A percentile compares a stretch with the other conserved stretches of the same genome.
phyloP scores from a whole-genome alignment of 2,329 filamentous ascomycete species.

The Botryotinia calthae region DNA sequence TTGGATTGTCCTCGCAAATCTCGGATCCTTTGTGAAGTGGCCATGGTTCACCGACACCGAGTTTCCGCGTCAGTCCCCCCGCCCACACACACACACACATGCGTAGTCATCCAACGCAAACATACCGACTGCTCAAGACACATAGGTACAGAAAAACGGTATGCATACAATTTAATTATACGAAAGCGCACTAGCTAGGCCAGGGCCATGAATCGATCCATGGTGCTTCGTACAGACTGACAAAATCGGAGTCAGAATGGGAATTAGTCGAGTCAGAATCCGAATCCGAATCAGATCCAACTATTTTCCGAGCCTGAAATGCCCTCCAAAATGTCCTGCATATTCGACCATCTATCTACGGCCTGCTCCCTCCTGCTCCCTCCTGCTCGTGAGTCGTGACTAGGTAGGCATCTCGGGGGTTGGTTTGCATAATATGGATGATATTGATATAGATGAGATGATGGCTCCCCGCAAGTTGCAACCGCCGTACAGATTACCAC shows the following conservation, averaged over 20 bases:
- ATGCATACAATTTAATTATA: background rate
- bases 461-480: background rate
- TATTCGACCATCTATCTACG: background rate
- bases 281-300: no score
- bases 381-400: background rate
- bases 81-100: background rate
- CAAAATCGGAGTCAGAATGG: no score
- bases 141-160: constrained; percentile 7
- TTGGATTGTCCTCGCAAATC: background rate
- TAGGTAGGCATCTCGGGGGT: background rate
- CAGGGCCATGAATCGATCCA: background rate
- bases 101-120: background rate
- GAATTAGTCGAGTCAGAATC: no score
- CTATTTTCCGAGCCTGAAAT: background rate
- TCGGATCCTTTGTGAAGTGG: background rate
- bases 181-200: background rate
- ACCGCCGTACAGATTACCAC: background rate
- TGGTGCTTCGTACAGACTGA: background rate
- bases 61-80: background rate
- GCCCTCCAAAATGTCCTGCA: background rate
- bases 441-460: background rate
- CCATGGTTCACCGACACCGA: constrained; percentile 7
- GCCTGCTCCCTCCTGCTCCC: background rate
- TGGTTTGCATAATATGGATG: background rate
- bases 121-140: background rate